Percentiles rank a stretch among this genome's conserved stretches.
Evolutionary conservation across 495 filamentous ascomycete genomes (phyloP).

Genomic region (Lentithecium fluviatile): DNA sequence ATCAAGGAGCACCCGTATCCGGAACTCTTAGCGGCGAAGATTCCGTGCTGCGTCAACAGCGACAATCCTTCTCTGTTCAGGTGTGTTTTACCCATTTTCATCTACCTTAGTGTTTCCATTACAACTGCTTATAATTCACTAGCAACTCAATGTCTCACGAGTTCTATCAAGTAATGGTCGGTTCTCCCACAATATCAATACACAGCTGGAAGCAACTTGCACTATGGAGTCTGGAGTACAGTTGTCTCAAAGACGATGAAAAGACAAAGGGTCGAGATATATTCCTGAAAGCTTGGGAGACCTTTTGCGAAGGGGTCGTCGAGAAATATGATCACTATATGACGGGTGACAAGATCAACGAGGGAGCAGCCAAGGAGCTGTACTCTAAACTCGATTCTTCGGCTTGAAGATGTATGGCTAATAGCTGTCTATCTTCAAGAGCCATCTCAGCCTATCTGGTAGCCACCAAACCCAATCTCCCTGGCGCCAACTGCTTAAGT

Average conservation of each 20-base stretch:
- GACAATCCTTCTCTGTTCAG: constrained; percentile 47
- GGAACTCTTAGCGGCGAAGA: constrained; percentile 40
- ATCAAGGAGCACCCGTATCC: constrained; percentile 44
- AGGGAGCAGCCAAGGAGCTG: background rate
- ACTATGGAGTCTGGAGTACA: constrained; percentile 43
- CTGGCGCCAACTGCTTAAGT: no score
- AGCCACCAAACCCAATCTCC: no score
- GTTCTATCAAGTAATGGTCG: constrained; percentile 48
- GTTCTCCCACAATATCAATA: constrained; percentile 40
- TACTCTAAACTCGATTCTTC: no score
- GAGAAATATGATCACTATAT: constrained; percentile 22
- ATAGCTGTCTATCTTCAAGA: no score
- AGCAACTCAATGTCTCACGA: constrained; percentile 44
- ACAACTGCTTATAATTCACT: constrained; percentile 5
- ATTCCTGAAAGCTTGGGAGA: constrained; percentile 37
- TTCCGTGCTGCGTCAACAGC: constrained; percentile 44
- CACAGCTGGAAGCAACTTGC: constrained; percentile 46
- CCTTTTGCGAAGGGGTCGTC: constrained; percentile 39
- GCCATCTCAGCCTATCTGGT: no score
- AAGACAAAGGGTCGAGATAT: constrained; percentile 31
- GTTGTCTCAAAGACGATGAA: constrained; percentile 37
- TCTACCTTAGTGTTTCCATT: no score
- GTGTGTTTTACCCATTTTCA: constrained; percentile 26
- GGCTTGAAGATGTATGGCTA: no score
- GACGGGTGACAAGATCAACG: background rate